A percentile compares a stretch with the other conserved stretches of the same genome.
These are phyloP conservation scores for Tephrocybe rancida DNA, from an alignment of 768 basidiomycete species.

Conservation along the genomic window DNA sequence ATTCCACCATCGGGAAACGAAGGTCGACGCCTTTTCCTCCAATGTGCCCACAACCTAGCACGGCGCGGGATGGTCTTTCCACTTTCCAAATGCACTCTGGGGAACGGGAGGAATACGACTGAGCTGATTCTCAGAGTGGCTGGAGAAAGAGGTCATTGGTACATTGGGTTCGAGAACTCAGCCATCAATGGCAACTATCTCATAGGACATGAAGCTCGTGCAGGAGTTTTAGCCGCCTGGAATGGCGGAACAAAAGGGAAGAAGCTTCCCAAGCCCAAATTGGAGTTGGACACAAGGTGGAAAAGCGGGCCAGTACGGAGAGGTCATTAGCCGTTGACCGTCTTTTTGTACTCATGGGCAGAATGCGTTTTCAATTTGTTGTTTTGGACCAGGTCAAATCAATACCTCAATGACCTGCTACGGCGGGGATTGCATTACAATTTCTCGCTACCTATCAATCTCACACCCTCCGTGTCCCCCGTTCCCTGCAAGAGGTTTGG, in stretches of 20 bases:
- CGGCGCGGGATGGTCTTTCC: constrained; percentile 28
- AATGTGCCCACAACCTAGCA: constrained; percentile 31
- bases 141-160: constrained; percentile 35
- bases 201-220: constrained; percentile 22
- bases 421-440: no score
- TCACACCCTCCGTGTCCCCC: no score
- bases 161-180: constrained; percentile 29
- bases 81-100: constrained; percentile 25
- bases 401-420: not conserved
- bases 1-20: constrained; percentile 21
- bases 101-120: constrained; percentile 31
- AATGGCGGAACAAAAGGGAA: constrained; percentile 18
- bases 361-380: not conserved
- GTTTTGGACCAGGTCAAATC: not conserved
- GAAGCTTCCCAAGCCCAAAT: constrained; percentile 6
- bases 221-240: constrained; percentile 29
- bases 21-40: constrained; percentile 28
- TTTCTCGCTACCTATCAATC: no score
- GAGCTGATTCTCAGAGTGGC: constrained; percentile 32
- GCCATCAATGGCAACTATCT: constrained; percentile 25
- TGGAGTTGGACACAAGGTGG: constrained; percentile 23
- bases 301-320: constrained; percentile 29
- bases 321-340: constrained; percentile 1
- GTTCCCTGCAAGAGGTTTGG: no score
- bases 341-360: not conserved